Percentiles rank a stretch among this genome's conserved stretches.
Evolutionary conservation across 257 asterid genomes (phyloP).

Genomic region (Forsythia suspensa): DNA sequence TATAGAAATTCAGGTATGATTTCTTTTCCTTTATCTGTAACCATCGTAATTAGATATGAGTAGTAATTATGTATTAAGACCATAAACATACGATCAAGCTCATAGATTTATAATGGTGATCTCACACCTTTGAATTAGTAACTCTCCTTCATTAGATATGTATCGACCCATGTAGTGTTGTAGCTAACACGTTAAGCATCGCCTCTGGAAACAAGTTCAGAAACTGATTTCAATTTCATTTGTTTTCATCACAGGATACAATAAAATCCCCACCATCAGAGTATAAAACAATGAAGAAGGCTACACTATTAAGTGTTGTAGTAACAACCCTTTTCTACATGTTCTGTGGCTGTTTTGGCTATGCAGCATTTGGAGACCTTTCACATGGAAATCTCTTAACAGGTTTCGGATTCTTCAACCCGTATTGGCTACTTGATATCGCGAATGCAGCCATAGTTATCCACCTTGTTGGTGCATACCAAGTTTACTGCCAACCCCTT

Average conservation of each 20-base stretch:
- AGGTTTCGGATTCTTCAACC: constrained; percentile 35
- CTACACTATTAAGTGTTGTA: constrained; percentile 28
- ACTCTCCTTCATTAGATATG: too few species aligned
- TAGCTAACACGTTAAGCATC: not conserved
- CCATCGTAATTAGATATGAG: not conserved
- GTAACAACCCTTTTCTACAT: constrained; percentile 35
- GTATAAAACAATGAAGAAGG: constrained; percentile 30
- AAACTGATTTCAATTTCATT: not conserved
- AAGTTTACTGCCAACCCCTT: constrained; percentile 39
- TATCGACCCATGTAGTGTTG: not conserved
- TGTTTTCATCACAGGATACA: constrained; percentile 20
- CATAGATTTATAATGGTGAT: not conserved
- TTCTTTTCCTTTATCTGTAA: too few species aligned
- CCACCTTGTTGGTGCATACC: constrained; percentile 38
- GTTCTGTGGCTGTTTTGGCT: constrained; percentile 35
- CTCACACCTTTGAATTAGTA: not conserved
- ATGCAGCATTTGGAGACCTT: constrained; percentile 33
- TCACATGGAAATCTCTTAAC: constrained; percentile 34
- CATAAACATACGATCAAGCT: not conserved
- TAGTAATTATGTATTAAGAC: too few species aligned
- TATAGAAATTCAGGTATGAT: constrained; percentile 32
- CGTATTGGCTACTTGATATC: constrained; percentile 35
- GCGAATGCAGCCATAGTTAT: constrained; percentile 33
- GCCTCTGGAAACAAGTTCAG: not conserved
- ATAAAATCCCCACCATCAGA: constrained; percentile 33